Conservation (phyloP, 345 rosid species). For the Populus deltoides region DNA sequence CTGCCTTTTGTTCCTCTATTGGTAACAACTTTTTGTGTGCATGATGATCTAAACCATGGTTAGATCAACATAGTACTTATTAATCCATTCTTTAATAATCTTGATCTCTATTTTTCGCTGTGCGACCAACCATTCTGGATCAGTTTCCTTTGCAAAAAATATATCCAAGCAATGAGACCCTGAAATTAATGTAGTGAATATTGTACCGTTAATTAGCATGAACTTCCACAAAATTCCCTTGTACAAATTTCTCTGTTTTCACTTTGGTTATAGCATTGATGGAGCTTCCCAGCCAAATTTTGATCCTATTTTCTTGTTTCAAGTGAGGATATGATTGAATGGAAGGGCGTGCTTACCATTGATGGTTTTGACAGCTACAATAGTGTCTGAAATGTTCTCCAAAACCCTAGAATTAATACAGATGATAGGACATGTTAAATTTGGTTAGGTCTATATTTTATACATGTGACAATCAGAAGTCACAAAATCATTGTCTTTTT, state of each 20-base stretch:
- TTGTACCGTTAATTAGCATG: neutral
- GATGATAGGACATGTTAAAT: neutral
- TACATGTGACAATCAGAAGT: neutral
- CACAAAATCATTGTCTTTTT: neutral
- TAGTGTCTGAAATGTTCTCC: constrained; percentile 42
- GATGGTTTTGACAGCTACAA: constrained; percentile 29
- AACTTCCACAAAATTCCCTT: neutral
- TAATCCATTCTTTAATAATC: constrained; percentile 37
- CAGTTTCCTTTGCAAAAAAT: neutral
- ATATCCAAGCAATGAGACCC: constrained; percentile 52
- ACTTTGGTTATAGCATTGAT: neutral
- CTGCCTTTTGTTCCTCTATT: neutral
- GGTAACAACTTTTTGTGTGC: no score
- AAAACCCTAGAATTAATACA: constrained; percentile 27
- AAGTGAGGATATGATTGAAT: no score
- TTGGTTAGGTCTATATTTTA: neutral
- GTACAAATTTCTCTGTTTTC: neutral
- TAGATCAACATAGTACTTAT: constrained; percentile 23
- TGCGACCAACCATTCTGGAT: constrained; percentile 37
- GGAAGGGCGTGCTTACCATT: constrained; percentile 26
- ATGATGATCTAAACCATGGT: neutral
- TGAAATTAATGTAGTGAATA: neutral
- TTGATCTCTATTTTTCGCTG: constrained; percentile 30
- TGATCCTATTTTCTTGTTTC: neutral
- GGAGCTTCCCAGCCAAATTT: neutral